These are phyloP conservation scores for Malassezia yamatoensis DNA, from an alignment of 1,284 basidiomycete species.

Conservation along the genomic window DNA sequence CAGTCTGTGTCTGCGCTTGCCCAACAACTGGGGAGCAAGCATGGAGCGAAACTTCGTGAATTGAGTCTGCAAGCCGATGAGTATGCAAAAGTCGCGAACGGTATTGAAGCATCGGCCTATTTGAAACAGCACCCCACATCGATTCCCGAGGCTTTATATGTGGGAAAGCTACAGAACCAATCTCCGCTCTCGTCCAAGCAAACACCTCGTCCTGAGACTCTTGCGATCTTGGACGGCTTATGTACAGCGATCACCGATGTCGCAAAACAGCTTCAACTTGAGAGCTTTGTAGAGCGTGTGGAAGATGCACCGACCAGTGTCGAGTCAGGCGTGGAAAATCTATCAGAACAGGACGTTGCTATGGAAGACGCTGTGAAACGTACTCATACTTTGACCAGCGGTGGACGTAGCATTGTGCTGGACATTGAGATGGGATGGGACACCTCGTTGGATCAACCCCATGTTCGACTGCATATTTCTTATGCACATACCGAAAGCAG, in stretches of 20 bases:
- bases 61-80: constrained; percentile 6
- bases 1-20: not conserved
- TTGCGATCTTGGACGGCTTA: constrained; percentile 1
- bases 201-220: too few species aligned
- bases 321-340: too few species aligned
- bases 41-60: not conserved
- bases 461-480: constrained; percentile 10
- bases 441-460: not conserved
- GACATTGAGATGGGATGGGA: constrained; percentile 12
- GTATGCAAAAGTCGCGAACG: not conserved
- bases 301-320: not conserved
- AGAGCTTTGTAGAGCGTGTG: constrained; percentile 11
- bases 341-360: not conserved
- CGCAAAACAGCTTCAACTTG: constrained; percentile 4
- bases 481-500: constrained; percentile 8
- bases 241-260: constrained; percentile 3
- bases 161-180: not conserved
- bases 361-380: constrained; percentile 3
- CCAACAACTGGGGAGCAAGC: not conserved
- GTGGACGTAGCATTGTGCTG: constrained; percentile 15
- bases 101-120: not conserved
- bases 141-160: constrained; percentile 4
- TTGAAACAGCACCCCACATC: not conserved
- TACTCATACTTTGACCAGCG: constrained; percentile 13
- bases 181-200: too few species aligned